A percentile compares a stretch with the other conserved stretches of the same genome.
Evolutionary conservation across 345 rosid species (phyloP).

Genomic region (Arabidopsis arenosa): DNA sequence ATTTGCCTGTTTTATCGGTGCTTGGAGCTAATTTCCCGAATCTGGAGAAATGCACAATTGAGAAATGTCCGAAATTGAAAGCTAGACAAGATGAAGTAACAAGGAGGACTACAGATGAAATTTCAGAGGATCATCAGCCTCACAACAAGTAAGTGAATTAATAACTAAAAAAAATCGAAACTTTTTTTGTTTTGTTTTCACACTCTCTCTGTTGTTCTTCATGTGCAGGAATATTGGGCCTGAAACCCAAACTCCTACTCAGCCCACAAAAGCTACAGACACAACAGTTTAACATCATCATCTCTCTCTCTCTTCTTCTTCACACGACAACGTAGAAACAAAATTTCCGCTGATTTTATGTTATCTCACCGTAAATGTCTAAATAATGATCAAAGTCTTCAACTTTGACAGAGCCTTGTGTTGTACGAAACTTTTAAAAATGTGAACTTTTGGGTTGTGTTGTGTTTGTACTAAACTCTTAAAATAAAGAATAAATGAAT

Average conservation of each 20-base stretch:
- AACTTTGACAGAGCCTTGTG: neutral
- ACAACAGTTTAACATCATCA: neutral
- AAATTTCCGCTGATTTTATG: neutral
- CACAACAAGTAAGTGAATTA: constrained; percentile 24
- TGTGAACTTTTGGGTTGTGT: neutral
- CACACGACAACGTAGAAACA: neutral
- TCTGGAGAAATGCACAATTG: neutral
- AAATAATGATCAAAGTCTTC: constrained; percentile 19
- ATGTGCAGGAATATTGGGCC: neutral
- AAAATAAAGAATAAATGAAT: constrained; percentile 5
- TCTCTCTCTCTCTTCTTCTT: neutral
- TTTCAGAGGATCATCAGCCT: constrained; percentile 17
- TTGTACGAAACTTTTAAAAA: neutral
- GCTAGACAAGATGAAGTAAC: neutral
- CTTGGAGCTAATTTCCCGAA: constrained; percentile 30
- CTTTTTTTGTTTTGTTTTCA: neutral
- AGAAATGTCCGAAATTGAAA: constrained; percentile 34
- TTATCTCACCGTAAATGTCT: neutral
- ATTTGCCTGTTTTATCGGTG: constrained; percentile 48
- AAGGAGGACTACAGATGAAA: neutral
- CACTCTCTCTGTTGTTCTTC: neutral
- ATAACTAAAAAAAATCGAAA: neutral
- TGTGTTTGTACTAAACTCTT: neutral
- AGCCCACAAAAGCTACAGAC: constrained; percentile 5
- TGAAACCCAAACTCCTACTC: neutral